Evolutionary conservation across 2,329 filamentous ascomycete genomes (phyloP).

Genomic region (Colletotrichum camelliae): DNA sequence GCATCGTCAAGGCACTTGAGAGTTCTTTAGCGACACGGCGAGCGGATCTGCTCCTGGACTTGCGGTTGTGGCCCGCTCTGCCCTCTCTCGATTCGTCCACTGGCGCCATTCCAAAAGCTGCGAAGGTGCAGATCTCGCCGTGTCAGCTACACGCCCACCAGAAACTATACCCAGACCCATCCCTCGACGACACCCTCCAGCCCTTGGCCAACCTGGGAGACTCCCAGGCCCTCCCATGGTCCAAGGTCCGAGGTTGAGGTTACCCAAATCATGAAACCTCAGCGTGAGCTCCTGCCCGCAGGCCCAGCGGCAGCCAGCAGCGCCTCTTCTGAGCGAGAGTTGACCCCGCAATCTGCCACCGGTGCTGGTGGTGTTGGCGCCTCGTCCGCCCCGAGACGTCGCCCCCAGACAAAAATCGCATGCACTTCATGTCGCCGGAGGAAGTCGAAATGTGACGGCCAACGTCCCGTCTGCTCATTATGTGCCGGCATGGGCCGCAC

Average conservation of each 20-base stretch:
- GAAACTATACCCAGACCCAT: background rate
- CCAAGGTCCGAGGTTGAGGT: background rate
- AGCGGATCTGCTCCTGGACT: slow-evolving; percentile 5
- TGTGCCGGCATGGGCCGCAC: slow-evolving; percentile 21
- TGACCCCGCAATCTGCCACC: slow-evolving; percentile 11
- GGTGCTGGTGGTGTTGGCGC: background rate
- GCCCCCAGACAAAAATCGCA: slow-evolving; percentile 21
- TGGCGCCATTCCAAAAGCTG: slow-evolving; percentile 2
- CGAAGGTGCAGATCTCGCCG: slow-evolving; percentile 1
- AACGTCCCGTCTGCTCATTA: slow-evolving; percentile 20
- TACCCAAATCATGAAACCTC: slow-evolving; percentile 17
- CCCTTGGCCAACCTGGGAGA: background rate
- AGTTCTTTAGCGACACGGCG: slow-evolving; percentile 13
- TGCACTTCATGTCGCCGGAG: slow-evolving; percentile 21
- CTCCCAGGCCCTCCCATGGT: slow-evolving; percentile 2
- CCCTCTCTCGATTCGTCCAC: slow-evolving; percentile 18
- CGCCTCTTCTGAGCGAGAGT: slow-evolving; percentile 7
- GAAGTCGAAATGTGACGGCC: slow-evolving; percentile 23
- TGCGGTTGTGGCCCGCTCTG: slow-evolving; percentile 17
- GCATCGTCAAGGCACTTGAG: slow-evolving; percentile 1
- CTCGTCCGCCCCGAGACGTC: slow-evolving; percentile 6
- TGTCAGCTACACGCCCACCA: background rate
- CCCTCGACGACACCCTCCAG: background rate
- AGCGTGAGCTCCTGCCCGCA: slow-evolving; percentile 22
- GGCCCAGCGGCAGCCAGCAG: slow-evolving; percentile 8